A percentile compares a stretch with the other conserved stretches of the same genome.
phyloP scores from a whole-genome alignment of 768 basidiomycete genomes.

The Hygrophorus pudorinus region DNA sequence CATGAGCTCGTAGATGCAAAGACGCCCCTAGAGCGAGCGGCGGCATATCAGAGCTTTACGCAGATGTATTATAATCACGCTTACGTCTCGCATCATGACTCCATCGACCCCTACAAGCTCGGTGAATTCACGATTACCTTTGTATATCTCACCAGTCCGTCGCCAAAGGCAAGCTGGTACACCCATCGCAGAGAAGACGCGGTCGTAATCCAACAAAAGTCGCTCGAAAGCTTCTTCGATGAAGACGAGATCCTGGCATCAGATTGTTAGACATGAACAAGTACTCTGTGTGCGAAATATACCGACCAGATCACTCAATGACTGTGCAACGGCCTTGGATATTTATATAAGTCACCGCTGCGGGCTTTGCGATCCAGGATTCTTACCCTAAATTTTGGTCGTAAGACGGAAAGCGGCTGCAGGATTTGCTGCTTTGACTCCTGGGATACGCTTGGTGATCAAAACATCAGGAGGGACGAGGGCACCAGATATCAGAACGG shows the following conservation, averaged over 20 bases:
- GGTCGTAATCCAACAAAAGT: slow-evolving; percentile 88
- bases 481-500: background rate
- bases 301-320: slow-evolving; percentile 70
- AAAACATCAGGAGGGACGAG: background rate
- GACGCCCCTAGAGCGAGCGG: slow-evolving; percentile 48
- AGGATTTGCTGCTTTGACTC: slow-evolving; percentile 89
- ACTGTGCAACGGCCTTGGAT: slow-evolving; percentile 65
- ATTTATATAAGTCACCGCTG: background rate
- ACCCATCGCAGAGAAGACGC: slow-evolving; percentile 91
- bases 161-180: slow-evolving; percentile 97
- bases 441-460: slow-evolving; percentile 58
- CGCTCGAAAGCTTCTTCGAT: slow-evolving; percentile 98
- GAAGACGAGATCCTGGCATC: slow-evolving; percentile 75
- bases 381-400: slow-evolving; percentile 76
- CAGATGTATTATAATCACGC: slow-evolving; percentile 15
- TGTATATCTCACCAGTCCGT: slow-evolving; percentile 96
- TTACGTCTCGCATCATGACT: slow-evolving; percentile 77
- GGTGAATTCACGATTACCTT: slow-evolving; percentile 93
- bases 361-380: background rate
- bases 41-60: slow-evolving; percentile 1
- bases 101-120: slow-evolving; percentile 84
- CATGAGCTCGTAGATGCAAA: slow-evolving; percentile 98
- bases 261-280: slow-evolving; percentile 1
- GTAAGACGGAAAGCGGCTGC: slow-evolving; percentile 75
- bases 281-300: slow-evolving; percentile 1